These are phyloP conservation scores for Botryotinia calthae DNA, from an alignment of 2,329 filamentous ascomycete genomes.

Conservation along the genomic window DNA sequence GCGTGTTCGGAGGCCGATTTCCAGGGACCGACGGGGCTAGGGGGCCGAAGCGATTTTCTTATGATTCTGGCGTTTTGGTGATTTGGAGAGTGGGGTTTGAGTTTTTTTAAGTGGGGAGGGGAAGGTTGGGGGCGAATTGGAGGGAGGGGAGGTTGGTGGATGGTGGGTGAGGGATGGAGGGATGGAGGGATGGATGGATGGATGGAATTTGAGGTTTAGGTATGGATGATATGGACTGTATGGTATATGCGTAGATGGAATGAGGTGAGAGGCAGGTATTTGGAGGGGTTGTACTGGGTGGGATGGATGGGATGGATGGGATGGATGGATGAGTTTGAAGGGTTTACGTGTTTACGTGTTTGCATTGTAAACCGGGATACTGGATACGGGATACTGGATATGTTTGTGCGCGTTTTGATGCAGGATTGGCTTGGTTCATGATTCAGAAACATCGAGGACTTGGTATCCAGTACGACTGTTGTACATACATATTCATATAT, in stretches of 20 bases:
- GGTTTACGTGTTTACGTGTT: neutral
- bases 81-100: neutral
- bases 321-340: neutral
- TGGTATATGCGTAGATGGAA: too few species aligned
- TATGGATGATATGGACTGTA: too few species aligned
- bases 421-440: neutral
- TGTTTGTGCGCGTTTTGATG: too few species aligned
- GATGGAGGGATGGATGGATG: too few species aligned
- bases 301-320: neutral
- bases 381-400: neutral
- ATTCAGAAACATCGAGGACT: neutral
- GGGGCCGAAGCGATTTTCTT: neutral
- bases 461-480: neutral
- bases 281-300: neutral
- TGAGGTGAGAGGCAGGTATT: too few species aligned
- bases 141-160: neutral
- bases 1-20: neutral
- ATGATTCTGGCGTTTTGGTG: too few species aligned
- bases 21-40: neutral
- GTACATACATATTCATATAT: neutral
- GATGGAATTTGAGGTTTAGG: too few species aligned
- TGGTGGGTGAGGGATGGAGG: too few species aligned
- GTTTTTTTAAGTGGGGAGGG: neutral
- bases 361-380: too few species aligned
- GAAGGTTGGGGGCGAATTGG: neutral